Conservation (phyloP, 139 green algal species). For the Chlamydomonas sphaeroides region DNA sequence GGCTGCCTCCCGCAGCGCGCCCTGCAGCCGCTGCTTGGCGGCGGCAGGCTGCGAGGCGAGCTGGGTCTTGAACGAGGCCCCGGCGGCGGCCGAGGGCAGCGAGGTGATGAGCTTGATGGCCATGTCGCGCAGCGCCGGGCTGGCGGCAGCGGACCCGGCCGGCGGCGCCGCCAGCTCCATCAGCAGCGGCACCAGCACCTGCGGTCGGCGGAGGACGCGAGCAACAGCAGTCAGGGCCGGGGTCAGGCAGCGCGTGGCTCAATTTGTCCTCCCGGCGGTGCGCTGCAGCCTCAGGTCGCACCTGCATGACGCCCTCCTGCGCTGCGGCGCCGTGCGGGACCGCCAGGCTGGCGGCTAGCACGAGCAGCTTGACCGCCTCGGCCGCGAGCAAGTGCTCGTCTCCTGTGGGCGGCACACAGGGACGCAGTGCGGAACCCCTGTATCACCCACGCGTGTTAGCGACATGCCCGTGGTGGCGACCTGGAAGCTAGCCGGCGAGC, state of each 20-base stretch:
- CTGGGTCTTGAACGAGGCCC: conserved; percentile 52
- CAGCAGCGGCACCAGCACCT: conserved; percentile 64
- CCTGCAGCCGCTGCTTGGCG: conserved; percentile 64
- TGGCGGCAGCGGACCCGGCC: background rate
- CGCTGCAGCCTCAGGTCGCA: background rate
- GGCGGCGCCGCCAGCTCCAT: conserved; percentile 45
- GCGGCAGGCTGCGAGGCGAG: conserved; percentile 54
- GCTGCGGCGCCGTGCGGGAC: background rate
- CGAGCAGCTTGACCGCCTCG: conserved; percentile 63
- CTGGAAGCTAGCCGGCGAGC: no score
- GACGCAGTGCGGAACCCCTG: no score
- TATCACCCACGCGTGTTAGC: no score
- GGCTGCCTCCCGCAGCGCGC: conserved; percentile 45
- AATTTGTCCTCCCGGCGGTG: no score
- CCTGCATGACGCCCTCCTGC: conserved; percentile 24
- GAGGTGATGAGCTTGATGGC: conserved; percentile 60
- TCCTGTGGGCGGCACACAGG: no score
- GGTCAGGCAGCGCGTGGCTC: no score
- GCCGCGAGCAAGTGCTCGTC: conserved; percentile 41
- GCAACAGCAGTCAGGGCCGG: no score
- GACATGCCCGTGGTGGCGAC: no score
- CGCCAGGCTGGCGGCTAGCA: conserved; percentile 55
- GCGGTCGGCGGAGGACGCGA: no score
- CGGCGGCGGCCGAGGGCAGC: conserved; percentile 45
- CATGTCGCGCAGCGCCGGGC: conserved; percentile 35